Evolutionary conservation across 1,139 yeast species (phyloP), one percentile per base, ranked within the genome.

Genomic region (Lodderomyces orthopsilosis): DNA sequence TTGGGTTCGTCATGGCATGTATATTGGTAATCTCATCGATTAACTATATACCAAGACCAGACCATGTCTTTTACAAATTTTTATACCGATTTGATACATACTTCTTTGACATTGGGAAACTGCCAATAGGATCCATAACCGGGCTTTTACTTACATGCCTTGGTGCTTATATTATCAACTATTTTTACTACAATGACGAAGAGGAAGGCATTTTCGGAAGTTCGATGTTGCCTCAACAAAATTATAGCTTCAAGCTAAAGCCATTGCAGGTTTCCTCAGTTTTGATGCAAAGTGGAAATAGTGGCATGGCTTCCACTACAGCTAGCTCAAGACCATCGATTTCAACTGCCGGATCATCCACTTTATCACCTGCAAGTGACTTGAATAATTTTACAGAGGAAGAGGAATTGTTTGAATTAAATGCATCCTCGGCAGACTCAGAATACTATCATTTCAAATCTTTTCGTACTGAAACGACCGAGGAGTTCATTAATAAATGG

Each of bases 1-100:
- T 41, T n/a, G 22, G 24, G 9, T 41, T 46, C 32, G 19, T 44
- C 4, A 4, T 32, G 18, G 9, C 23, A 14, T 42, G 49, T 28
- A 24, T 42, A 6, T 19, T 42, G 23, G 19, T 46, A 8, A 39
- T 45, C 1, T 23, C 21, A 1, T 17, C 38, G 8, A 19, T 48
- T 18, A 47, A 47, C 30, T 24, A 46, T 21, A 35, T 48, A 4
- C 51, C 51, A 9, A 35, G 51, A 18, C 49, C 47, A 13, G 42
- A 44, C 34, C 37, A 43, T 15, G 46, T 48, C 15, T 46, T 18
- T 38, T 38, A 44, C 38, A 47, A 48, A 27, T 41, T 45, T 14
- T 33, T 48, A 19, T 47, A 42, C 18, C 41, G 51, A n/a, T 48
- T 44, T 37, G 51, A 48, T 37, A 17, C 38, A 4, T 48, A 45